Evolutionary conservation across 164 flowering plant species (phyloP).

Genomic region (Kalanchoe fedtschenkoi): DNA sequence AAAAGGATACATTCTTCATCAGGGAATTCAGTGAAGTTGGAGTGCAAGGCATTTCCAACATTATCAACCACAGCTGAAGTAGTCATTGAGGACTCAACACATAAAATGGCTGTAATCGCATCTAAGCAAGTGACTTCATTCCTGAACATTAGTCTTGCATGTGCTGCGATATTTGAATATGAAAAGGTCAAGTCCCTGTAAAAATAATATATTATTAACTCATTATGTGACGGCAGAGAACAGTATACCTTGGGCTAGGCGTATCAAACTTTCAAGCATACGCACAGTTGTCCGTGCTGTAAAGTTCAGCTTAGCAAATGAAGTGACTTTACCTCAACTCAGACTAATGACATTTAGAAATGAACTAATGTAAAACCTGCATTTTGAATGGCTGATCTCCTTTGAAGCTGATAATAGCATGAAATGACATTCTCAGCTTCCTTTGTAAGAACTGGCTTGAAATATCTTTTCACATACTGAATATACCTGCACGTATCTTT

Average conservation of each 20-base stretch:
- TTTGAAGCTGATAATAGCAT: conserved; percentile 90
- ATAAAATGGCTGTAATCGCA: conserved; percentile 86
- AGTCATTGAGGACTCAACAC: conserved; percentile 95
- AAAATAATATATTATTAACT: not conserved
- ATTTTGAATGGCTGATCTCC: conserved; percentile 79
- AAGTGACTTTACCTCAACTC: not conserved
- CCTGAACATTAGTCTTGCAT: conserved; percentile 95
- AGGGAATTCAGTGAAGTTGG: conserved; percentile 80
- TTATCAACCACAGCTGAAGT: conserved; percentile 89
- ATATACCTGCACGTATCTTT: conserved; percentile 49
- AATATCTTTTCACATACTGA: conserved; percentile 60
- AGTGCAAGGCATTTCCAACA: conserved; percentile 85
- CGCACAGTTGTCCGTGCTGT: conserved; percentile 95
- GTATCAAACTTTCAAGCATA: conserved; percentile 93
- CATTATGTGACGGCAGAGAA: not conserved
- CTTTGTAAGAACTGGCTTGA: conserved; percentile 72
- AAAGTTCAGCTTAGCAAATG: not conserved
- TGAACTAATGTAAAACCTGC: conserved; percentile 44
- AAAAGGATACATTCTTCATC: conserved; percentile 92
- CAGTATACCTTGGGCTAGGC: conserved; percentile 77
- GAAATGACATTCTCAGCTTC: conserved; percentile 89
- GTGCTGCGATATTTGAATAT: conserved; percentile 40
- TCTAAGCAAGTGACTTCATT: conserved; percentile 77
- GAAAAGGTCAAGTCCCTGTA: not conserved
- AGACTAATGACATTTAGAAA: not conserved